Evolutionary conservation across 176 grass and related monocot species (phyloP), one percentile per base, ranked within the genome.

Genomic region (Rhipidocladum racemiflorum): DNA sequence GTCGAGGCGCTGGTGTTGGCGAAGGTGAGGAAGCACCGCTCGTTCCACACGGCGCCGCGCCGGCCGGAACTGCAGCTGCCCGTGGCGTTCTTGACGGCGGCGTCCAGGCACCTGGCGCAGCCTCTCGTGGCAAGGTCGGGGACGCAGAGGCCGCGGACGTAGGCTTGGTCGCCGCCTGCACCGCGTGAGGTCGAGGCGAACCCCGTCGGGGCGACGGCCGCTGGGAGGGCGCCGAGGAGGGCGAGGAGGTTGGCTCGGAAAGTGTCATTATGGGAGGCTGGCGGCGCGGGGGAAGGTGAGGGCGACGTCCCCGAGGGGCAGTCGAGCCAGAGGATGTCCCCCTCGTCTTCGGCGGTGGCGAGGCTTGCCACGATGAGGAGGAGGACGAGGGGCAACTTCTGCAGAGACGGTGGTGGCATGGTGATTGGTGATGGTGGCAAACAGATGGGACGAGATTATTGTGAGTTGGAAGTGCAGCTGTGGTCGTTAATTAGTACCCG

Each of bases 1-100:
- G 18, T 61, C 7, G 69, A 74, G 50, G 39, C 14, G 24, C 75
- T 75, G 36, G 81, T 61, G 68, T 84, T 39, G 2, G 81, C 44
- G 15, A 65, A 84, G 62, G 16, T 57, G 18, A 74, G 8, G 25
- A 23, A 50, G 25, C 81, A 84, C 54, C 46, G 59, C 3, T 84
- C 55, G 5, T 38, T 46, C n/a, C 71, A 84, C 32, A 63, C 74
- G 3, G 35, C 74, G 24, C 24, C 69, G 61, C 23, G 28, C 46
- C 74, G 46, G 36, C 69, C 38, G 25, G 36, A 34, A 6, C 40
- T 68, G 69, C 66, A 74, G 43, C 23, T 2, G 25, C 4, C 50
- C 25, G 13, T 65, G n/a, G 36, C 20, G 67, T 46, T 30, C 48
- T 84, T 20, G 14, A 42, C 68, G 45, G 51, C 67, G 0, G 54